Percentiles rank a stretch among this genome's conserved stretches.
These are phyloP conservation scores for Ceratocystis albifundus DNA, from an alignment of 2,329 filamentous ascomycete species.

Conservation along the genomic window DNA sequence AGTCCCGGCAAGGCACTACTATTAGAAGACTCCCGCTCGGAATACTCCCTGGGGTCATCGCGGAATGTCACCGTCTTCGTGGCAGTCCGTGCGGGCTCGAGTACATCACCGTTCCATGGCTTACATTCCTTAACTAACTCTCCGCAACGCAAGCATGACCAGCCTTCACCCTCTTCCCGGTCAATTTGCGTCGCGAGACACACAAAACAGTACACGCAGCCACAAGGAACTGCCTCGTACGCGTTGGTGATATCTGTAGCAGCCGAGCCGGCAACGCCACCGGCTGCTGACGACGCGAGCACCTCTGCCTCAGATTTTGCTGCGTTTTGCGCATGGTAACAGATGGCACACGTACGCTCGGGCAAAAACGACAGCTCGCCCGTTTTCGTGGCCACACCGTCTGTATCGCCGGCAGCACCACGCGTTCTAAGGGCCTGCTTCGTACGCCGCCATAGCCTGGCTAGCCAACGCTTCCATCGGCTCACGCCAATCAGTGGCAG, in stretches of 20 bases:
- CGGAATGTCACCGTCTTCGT: conserved; percentile 53
- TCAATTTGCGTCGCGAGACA: conserved; percentile 86
- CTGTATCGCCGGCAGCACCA: conserved; percentile 19
- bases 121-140: conserved; percentile 72
- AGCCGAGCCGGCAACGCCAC: conserved; percentile 73
- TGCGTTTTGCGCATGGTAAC: conserved; percentile 85
- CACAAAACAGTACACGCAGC: conserved; percentile 91
- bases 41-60: conserved; percentile 37
- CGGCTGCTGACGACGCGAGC: conserved; percentile 56
- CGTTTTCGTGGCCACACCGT: conserved; percentile 40
- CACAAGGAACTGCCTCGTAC: conserved; percentile 80
- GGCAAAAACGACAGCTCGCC: conserved; percentile 79
- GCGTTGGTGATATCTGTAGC: conserved; percentile 93
- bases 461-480: conserved; percentile 84
- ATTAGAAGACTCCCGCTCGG: conserved; percentile 9
- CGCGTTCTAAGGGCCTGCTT: conserved; percentile 45
- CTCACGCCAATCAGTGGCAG: conserved; percentile 93
- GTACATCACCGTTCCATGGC: conserved; percentile 83
- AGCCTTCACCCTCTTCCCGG: conserved; percentile 86
- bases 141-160: conserved; percentile 82
- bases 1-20: not conserved
- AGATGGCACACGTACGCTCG: conserved; percentile 90
- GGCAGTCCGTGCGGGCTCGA: conserved; percentile 43
- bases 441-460: conserved; percentile 71
- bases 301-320: conserved; percentile 61